Evolutionary conservation across 345 rosid species (phyloP).

Genomic region (Salix exigua): DNA sequence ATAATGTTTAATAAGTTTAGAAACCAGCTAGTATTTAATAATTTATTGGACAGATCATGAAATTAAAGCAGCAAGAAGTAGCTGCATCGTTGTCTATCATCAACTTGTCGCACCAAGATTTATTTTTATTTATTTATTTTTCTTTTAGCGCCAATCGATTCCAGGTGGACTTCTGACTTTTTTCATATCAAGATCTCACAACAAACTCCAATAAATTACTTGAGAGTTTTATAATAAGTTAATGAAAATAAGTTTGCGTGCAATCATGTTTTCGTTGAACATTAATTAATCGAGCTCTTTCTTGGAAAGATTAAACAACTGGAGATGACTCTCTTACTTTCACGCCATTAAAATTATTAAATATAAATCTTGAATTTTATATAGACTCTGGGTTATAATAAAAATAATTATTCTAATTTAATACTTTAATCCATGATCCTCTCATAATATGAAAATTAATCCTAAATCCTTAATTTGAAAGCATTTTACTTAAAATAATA

Average conservation of each 20-base stretch:
- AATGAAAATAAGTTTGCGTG: not conserved
- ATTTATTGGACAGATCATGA: not conserved
- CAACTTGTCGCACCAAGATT: not conserved
- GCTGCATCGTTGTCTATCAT: not conserved
- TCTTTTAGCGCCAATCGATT: not conserved
- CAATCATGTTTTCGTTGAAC: not conserved
- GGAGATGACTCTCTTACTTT: too few relatives aligned
- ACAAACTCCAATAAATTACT: not conserved
- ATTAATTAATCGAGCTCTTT: not conserved
- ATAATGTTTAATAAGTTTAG: not conserved
- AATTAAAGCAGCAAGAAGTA: not conserved
- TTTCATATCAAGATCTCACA: not conserved
- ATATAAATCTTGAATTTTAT: too few relatives aligned
- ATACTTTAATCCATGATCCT: too few relatives aligned
- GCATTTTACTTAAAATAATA: too few relatives aligned
- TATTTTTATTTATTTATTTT: not conserved
- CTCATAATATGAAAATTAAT: too few relatives aligned
- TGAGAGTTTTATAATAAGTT: not conserved
- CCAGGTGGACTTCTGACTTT: too few relatives aligned
- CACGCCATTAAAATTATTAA: too few relatives aligned
- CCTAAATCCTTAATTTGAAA: too few relatives aligned
- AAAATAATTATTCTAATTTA: too few relatives aligned
- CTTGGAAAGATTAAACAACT: not conserved
- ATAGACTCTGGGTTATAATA: too few relatives aligned
- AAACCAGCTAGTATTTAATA: not conserved